A percentile compares a stretch with the other conserved stretches of the same genome.
phyloP scores from a whole-genome alignment of 2,329 filamentous ascomycete genomes.

The Nemania bipapillata region DNA sequence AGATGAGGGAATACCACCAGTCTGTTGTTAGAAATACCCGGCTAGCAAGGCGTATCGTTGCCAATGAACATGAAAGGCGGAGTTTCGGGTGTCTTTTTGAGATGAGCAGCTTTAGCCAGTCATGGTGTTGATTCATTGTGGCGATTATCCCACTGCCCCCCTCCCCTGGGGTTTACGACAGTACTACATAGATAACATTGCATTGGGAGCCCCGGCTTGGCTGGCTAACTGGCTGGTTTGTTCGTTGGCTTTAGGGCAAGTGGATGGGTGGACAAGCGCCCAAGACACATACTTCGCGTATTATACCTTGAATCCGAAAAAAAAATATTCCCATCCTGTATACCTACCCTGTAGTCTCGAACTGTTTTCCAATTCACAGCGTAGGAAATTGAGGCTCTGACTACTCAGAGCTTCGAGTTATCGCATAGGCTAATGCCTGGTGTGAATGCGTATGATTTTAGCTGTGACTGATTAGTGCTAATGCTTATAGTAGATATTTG shows the following conservation, averaged over 20 bases:
- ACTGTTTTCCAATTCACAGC: background rate
- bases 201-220: slow-evolving; percentile 29
- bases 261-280: background rate
- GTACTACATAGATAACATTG: slow-evolving; percentile 30
- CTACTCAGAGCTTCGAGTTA: background rate
- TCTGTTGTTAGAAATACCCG: slow-evolving; percentile 39
- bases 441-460: background rate
- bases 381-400: background rate
- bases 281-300: slow-evolving; percentile 9
- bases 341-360: no score
- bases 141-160: slow-evolving; percentile 9
- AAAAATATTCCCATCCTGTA: slow-evolving; percentile 2
- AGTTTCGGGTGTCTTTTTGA: slow-evolving; percentile 32
- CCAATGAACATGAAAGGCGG: slow-evolving; percentile 36
- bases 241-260: slow-evolving; percentile 9
- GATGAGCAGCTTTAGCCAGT: slow-evolving; percentile 16
- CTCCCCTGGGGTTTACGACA: slow-evolving; percentile 20
- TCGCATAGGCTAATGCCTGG: background rate
- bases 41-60: slow-evolving; percentile 32
- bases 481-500: background rate
- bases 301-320: slow-evolving; percentile 4
- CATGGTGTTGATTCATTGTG: background rate
- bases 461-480: background rate
- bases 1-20: slow-evolving; percentile 12
- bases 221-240: slow-evolving; percentile 17